Base-by-base conservation (phyloP, 805 yeast species). In the Maudiozyma bulderi region DNA sequence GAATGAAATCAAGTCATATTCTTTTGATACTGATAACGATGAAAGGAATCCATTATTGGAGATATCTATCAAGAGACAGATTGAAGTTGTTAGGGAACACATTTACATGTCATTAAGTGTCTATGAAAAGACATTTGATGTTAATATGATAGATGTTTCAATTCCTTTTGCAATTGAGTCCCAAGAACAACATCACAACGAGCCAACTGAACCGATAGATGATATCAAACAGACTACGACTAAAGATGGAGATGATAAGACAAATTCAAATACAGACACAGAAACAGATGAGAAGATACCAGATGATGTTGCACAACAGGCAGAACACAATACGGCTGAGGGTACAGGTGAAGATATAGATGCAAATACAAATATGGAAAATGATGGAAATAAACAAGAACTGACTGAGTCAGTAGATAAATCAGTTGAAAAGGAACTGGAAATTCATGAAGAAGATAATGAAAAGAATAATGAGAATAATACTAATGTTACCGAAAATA, bases 51-150 rank as follows among this genome's bases (percentile, higher is more conserved):
- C 64, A 3, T 49, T 58, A 32, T 45, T 55, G 7, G 66, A 61
- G 46, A 60, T 62, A 53, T 57, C 59, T 48, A 48, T 90, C 49
- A 89, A 88, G 57, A 72, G 95, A 54, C 83, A 79, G 55, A 75
- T 91, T 38, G 98, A 93, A 63, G 79, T 86, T 4, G 79, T 87
- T 50, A 75, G 99, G 61, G 97, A 90, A 62, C 84, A 65, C 40
- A 54, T 62, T 8, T 62, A 59, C 44, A 60, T 57, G 45, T 58
- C 69, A 0, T 28, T 65, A 5, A 59, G 54, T 46, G 54, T 59
- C 3, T 61, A 62, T 44, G 47, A 48, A 8, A 56, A 60, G 8
- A 51, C 50, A 5, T 59, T 62, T 43, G 52, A 49, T 26, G 38
- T 53, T 8, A 40, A 40, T 6, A 50, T 49, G 4, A 43, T 31